Evolutionary conservation across 2,329 filamentous ascomycete species (phyloP).

Genomic region (Neopestalotiopsis sp.): DNA sequence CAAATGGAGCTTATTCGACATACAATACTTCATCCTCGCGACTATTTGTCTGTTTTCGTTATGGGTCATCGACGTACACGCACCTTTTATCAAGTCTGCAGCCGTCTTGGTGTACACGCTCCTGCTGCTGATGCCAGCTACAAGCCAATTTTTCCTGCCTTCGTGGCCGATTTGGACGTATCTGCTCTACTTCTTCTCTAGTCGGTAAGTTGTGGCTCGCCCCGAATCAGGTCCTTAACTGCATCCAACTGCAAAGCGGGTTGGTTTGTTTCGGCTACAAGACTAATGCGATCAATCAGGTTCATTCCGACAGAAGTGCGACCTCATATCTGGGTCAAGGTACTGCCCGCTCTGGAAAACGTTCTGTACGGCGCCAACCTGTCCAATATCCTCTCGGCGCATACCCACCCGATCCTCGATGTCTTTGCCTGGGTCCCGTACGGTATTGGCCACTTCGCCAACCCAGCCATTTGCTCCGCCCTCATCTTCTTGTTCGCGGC

Average conservation of each 20-base stretch:
- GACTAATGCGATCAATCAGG: conserved; percentile 47
- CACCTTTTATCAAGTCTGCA: conserved; percentile 77
- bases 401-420: conserved; percentile 83
- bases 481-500: conserved; percentile 89
- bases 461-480: conserved; percentile 77
- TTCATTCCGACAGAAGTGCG: conserved; percentile 90
- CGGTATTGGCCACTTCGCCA: conserved; percentile 87
- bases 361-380: conserved; percentile 95
- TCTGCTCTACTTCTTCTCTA: conserved; percentile 90
- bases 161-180: conserved; percentile 85
- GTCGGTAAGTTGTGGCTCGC: conserved; percentile 70
- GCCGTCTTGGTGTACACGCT: conserved; percentile 70
- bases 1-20: conserved; percentile 81
- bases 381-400: conserved; percentile 91
- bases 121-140: conserved; percentile 80
- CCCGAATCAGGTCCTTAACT: background rate
- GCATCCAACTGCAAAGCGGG: background rate
- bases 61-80: conserved; percentile 76
- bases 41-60: conserved; percentile 82
- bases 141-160: conserved; percentile 89
- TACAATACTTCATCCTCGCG: conserved; percentile 80
- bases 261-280: background rate
- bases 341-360: conserved; percentile 92
- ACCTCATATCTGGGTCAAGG: conserved; percentile 93
- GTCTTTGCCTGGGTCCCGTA: conserved; percentile 93